Base-by-base conservation (phyloP, 352 stramenopile species). In the Aphanomyces invadans region DNA sequence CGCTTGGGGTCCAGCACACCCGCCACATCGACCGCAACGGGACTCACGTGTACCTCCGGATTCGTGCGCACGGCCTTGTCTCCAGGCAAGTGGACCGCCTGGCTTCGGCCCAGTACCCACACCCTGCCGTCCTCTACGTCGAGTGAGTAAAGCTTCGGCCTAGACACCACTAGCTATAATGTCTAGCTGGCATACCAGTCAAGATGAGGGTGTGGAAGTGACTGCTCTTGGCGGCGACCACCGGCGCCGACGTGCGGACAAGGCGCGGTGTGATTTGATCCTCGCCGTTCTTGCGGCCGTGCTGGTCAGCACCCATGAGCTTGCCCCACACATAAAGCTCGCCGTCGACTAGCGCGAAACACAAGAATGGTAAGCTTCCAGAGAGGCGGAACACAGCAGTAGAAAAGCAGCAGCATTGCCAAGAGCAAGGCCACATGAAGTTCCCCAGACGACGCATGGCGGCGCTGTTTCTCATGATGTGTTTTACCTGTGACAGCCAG, bases 281-380 rank as follows among this genome's bases (percentile, higher is more conserved):
- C 38, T 75, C 76, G 44, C 79, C 74, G 42, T 68, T 84, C 49
- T 87, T 77, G 1, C 69, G 70, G 62, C 86, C 87, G 42, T 90
- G 86, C 21, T 25, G 19, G 11, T 57, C 55, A 0, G 44, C 65
- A 26, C 59, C 45, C 11, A 92, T 67, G 52, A 94, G 42, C 70
- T 95, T 95, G 11, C 87, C 87, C 87, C 87, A 95, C 42, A 92
- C 19, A 45, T 83, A 95, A 31, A 95, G 67, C 68, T 92, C 81
- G 28, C 87, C 85, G 39, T 92, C 80, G 51, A 76, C 78, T 82
- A 45, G 21, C 19, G 9, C 9, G 23, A 28, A 9, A 33, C n/a
- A n/a, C n/a, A n/a, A n/a, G n/a, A n/a, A n/a, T n/a, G n/a, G n/a
- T n/a, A n/a, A n/a, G n/a, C n/a, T n/a, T n/a, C n/a, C n/a, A n/a